Evolutionary conservation across 2,329 filamentous ascomycete genomes (phyloP), one percentile per base, ranked within the genome.

Genomic region (Phaeosphaeriaceae sp.): DNA sequence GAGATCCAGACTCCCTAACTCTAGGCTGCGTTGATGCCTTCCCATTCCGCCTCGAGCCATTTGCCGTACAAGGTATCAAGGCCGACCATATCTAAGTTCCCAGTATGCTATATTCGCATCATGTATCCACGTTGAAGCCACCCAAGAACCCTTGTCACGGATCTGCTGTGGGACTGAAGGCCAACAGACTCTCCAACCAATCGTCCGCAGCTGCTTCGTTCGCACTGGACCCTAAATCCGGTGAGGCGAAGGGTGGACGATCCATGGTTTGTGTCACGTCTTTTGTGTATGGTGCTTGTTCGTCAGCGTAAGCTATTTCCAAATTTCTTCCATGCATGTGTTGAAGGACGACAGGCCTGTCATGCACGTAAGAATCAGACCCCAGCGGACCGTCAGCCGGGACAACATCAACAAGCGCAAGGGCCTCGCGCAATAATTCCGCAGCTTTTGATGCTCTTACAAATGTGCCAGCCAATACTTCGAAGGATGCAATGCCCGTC

Each of bases 391-490:
- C 17, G 22, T 48, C 25, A 27, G 33, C n/a, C 36, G 24, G 15
- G 41, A 69, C 60, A 20, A 63, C 54, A 50, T 77, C 74, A 1
- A 68, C 70, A 53, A 77, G 75, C 4, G 63, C 51, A n/a, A 60
- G 53, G 10, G 76, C 66, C 40, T 73, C 68, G 7, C 73, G 67
- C 7, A 72, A 68, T 10, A 80, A 65, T 13, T 71, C 64, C 0
- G 74, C 73, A 2, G 79, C 77, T 36, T 69, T 72, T 1, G 63
- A 62, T 1, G 75, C 78, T 44, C 42, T 55, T 13, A 11, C 65
- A 44, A 79, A 78, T 44, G 71, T 70, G 20, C 61, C 68, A 0
- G 74, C 76, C 19, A 78, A 76, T 1, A 67, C 63, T 9, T 80
- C 75, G 48, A 82, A 79, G 10, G 76, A 72, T 2, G 54, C 56